Evolutionary conservation across 441 rosid genomes (phyloP).

Genomic region (Erodium texanum): DNA sequence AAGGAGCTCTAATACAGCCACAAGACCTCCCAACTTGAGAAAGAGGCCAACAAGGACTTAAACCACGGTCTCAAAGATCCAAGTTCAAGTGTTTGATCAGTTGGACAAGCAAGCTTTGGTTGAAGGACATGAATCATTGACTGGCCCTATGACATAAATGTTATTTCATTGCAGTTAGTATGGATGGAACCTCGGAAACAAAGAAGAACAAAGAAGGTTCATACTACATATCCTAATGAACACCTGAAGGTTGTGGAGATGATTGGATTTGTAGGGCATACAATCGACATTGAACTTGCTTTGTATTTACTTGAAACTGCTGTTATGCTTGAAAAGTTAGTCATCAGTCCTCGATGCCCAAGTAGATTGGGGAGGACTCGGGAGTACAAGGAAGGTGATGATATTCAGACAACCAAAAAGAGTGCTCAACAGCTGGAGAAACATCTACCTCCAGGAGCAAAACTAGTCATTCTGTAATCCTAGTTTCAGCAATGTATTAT

Average conservation of each 20-base stretch:
- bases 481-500: neutral
- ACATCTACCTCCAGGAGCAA: slow-evolving; percentile 10
- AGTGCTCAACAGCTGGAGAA: neutral
- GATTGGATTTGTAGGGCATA: slow-evolving; percentile 7
- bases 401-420: neutral
- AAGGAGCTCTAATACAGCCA: too few relatives aligned
- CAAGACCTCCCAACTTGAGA: too few relatives aligned
- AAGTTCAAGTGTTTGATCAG: too few relatives aligned
- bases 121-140: neutral
- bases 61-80: too few relatives aligned
- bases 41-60: too few relatives aligned
- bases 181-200: slow-evolving; percentile 11
- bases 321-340: slow-evolving; percentile 1
- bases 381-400: neutral
- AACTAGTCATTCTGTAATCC: neutral
- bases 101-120: too few relatives aligned
- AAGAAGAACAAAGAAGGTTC: neutral
- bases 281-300: slow-evolving; percentile 8
- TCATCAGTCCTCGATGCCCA: slow-evolving; percentile 5
- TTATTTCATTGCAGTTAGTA: slow-evolving; percentile 1
- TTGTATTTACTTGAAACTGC: slow-evolving; percentile 9
- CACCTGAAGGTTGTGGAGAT: slow-evolving; percentile 5
- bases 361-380: neutral
- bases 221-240: neutral
- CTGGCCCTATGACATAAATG: neutral